Evolutionary conservation across 257 asterid species (phyloP), one percentile per base, ranked within the genome.

Genomic region (Schizonepeta tenuifolia): DNA sequence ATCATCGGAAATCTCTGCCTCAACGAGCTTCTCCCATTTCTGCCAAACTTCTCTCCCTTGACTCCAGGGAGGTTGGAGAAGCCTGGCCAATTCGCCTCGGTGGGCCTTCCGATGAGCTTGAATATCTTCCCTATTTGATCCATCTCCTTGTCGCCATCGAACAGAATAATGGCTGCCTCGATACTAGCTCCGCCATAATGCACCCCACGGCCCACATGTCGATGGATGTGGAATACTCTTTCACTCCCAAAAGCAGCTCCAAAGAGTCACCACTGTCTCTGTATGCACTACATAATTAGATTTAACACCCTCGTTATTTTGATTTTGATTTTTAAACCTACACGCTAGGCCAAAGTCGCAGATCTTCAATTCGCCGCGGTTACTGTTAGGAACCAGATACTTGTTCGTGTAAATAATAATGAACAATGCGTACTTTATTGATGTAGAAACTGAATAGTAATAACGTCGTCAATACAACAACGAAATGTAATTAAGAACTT

Each of bases 201-300:
- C 65, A 58, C 1, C 65, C 43, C 21, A 28, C 64, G 9, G 41
- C 6, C 64, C 65, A 58, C 65, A 58, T 58, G 14, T 58, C 65
- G 4, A 55, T 14, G n/a, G 61, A 17, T 3, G 61, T 21, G 3
- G 61, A 55, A 8, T 54, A 54, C 7, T 9, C 15, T 21, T 21
- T 54, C 15, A 35, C 35, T 2, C 61, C 61, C 8, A 22, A 5
- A 11, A 55, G 61, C 11, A 53, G 59, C 59, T 53, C 59, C 56
- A 6, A 6, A 43, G 49, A 11, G 22, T 49, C 56, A 49, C 56
- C 56, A 43, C 56, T 13, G 33, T 54, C 33, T 54, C 60, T 4
- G 60, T 21, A 22, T 54, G 60, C 3, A 0, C 15, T 54, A 21
- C 2, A n/a, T 0, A 54, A 49, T 1, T 6, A 6, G 8, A 9